Conservation (phyloP, 2,329 filamentous ascomycete species). For the Venturia effusa region DNA sequence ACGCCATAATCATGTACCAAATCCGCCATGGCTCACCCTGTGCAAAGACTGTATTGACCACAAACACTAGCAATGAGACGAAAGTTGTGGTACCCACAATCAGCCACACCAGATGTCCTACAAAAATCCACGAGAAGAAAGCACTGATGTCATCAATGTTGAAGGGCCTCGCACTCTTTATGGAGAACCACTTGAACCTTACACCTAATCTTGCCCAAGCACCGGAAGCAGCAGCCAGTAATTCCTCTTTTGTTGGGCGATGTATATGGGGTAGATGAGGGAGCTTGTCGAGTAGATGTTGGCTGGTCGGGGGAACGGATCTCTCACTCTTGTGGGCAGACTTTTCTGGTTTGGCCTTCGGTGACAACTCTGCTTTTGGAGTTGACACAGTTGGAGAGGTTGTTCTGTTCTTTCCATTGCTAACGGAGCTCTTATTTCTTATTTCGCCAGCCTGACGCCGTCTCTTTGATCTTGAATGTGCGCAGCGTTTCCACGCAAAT, state of each 20-base stretch:
- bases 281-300: constrained; percentile 45
- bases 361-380: constrained; percentile 23
- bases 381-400: constrained; percentile 13
- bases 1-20: constrained; percentile 15
- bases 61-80: constrained; percentile 80
- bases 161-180: constrained; percentile 85
- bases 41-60: constrained; percentile 92
- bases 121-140: constrained; percentile 87
- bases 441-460: constrained; percentile 10
- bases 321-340: constrained; percentile 17
- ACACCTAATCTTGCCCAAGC: constrained; percentile 87
- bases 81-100: constrained; percentile 96
- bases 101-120: constrained; percentile 91
- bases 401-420: constrained; percentile 16
- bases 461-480: constrained; percentile 18
- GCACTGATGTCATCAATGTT: constrained; percentile 94
- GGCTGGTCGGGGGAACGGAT: constrained; percentile 16
- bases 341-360: constrained; percentile 18
- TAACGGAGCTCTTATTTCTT: constrained; percentile 28
- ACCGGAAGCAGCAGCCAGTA: constrained; percentile 80
- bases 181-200: constrained; percentile 96
- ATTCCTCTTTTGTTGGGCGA: constrained; percentile 83
- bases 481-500: constrained; percentile 22
- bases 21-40: constrained; percentile 55
- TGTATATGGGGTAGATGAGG: constrained; percentile 52